Evolutionary conservation across 2,329 filamentous ascomycete genomes (phyloP).

Genomic region (Fusarium kyushuense): DNA sequence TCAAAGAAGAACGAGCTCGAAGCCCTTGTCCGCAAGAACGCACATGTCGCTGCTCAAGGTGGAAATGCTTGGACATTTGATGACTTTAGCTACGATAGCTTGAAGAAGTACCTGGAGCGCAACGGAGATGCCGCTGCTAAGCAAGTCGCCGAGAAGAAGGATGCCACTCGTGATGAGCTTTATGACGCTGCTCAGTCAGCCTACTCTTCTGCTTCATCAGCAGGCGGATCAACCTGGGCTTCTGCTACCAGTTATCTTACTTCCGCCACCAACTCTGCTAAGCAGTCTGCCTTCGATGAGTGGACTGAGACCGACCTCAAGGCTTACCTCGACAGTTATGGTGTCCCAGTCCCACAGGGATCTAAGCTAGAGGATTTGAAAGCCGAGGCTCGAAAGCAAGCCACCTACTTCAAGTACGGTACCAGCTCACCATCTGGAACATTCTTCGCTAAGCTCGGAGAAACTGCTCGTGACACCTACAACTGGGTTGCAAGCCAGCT

Average conservation of each 20-base stretch:
- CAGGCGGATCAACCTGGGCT: conserved; percentile 69
- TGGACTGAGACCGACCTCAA: conserved; percentile 83
- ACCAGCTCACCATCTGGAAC: conserved; percentile 74
- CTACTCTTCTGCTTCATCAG: conserved; percentile 69
- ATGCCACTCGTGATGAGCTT: conserved; percentile 78
- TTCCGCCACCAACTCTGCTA: conserved; percentile 72
- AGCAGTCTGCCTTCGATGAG: conserved; percentile 75
- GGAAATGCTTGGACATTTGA: conserved; percentile 84
- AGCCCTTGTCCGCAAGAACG: conserved; percentile 78
- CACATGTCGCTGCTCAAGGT: conserved; percentile 75
- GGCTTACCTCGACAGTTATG: conserved; percentile 83
- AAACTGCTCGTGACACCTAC: conserved; percentile 61
- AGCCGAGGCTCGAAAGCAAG: conserved; percentile 77
- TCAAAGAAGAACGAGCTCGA: conserved; percentile 79
- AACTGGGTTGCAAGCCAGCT: conserved; percentile 66
- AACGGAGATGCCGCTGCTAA: conserved; percentile 67
- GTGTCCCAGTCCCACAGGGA: conserved; percentile 74
- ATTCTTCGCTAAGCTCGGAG: conserved; percentile 72
- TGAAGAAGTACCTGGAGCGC: conserved; percentile 68
- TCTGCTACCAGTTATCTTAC: conserved; percentile 78
- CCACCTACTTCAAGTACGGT: conserved; percentile 82
- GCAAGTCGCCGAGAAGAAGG: conserved; percentile 71
- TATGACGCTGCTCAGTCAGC: conserved; percentile 72
- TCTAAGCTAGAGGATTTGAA: conserved; percentile 76
- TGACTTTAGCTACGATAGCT: conserved; percentile 77